phyloP scores from a whole-genome alignment of 1,284 basidiomycete genomes.

The Trichosporon inkin region DNA sequence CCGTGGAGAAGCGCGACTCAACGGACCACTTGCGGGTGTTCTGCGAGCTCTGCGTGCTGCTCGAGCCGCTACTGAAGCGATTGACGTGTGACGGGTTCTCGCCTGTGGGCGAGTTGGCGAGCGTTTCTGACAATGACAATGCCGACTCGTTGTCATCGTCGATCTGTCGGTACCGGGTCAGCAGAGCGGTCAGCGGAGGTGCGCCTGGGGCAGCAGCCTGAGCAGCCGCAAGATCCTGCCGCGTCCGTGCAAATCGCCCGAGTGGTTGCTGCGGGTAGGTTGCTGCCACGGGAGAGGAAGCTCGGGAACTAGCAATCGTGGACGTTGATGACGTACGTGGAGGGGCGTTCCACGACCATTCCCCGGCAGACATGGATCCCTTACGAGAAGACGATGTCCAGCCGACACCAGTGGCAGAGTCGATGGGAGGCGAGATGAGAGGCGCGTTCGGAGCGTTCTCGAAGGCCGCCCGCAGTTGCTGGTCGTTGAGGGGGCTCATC shows the following conservation, averaged over 20 bases:
- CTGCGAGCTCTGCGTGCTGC: constrained; percentile 4
- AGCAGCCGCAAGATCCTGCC: constrained; percentile 25
- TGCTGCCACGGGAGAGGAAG: constrained; percentile 13
- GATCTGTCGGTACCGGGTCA: constrained; percentile 23
- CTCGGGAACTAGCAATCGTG: constrained; percentile 14
- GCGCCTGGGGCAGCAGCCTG: constrained; percentile 20
- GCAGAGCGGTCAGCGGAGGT: constrained; percentile 19
- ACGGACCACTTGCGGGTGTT: constrained; percentile 19
- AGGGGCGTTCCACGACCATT: constrained; percentile 10
- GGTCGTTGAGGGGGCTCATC: constrained; percentile 21
- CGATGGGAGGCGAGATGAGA: constrained; percentile 17
- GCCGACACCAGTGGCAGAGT: constrained; percentile 21
- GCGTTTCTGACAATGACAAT: constrained; percentile 14
- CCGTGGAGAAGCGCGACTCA: constrained; percentile 8
- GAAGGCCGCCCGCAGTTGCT: constrained; percentile 31
- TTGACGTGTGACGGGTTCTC: constrained; percentile 9
- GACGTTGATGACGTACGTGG: constrained; percentile 13
- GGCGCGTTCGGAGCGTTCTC: constrained; percentile 26
- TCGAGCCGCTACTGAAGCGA: constrained; percentile 1
- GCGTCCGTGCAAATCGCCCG: constrained; percentile 37
- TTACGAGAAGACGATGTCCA: constrained; percentile 16
- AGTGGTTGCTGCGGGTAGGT: constrained; percentile 17
- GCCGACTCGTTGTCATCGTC: constrained; percentile 22
- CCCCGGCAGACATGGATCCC: constrained; percentile 1
- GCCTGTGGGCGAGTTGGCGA: constrained; percentile 18